Percentiles rank a stretch among this genome's conserved stretches.
phyloP scores from a whole-genome alignment of 1,284 basidiomycete genomes.

The Neotropicomus parvogracilis region DNA sequence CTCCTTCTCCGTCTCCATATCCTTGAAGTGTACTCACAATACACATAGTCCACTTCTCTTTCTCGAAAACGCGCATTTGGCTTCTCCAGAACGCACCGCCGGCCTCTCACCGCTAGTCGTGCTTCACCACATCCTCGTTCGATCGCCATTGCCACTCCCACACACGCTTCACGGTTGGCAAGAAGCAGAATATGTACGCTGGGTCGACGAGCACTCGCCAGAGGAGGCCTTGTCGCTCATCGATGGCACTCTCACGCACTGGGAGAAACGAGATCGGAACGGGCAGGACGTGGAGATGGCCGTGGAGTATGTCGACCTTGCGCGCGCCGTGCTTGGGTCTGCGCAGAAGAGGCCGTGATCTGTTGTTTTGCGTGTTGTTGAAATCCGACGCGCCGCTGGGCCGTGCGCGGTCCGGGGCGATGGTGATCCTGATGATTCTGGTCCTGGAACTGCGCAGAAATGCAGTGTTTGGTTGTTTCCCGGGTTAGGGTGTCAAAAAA shows the following conservation, averaged over 20 bases:
- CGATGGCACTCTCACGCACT: conserved; percentile 65
- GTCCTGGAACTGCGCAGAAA: too few species aligned
- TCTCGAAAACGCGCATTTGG: conserved; percentile 70
- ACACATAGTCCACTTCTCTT: conserved; percentile 74
- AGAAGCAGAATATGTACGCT: conserved; percentile 87
- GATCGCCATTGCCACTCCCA: conserved; percentile 80
- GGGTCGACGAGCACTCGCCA: conserved; percentile 77
- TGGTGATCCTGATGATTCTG: too few species aligned
- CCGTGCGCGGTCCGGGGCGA: too few species aligned
- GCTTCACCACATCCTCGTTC: conserved; percentile 88
- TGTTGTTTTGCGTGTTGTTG: not conserved
- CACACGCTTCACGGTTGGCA: conserved; percentile 89
- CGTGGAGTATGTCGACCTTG: conserved; percentile 60
- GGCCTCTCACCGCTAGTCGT: conserved; percentile 81
- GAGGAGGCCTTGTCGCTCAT: conserved; percentile 70
- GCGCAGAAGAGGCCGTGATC: conserved; percentile 24
- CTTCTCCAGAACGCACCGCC: conserved; percentile 60
- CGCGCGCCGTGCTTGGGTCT: conserved; percentile 53
- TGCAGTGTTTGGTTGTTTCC: too few species aligned
- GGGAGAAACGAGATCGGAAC: conserved; percentile 63
- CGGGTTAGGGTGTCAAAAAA: too few species aligned
- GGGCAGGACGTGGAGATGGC: conserved; percentile 46
- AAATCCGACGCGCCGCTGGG: too few species aligned
- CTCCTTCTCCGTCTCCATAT: not conserved
- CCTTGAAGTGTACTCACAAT: not conserved